These are phyloP conservation scores for Volvox africanus DNA, from an alignment of 139 green algal genomes.

Conservation along the genomic window DNA sequence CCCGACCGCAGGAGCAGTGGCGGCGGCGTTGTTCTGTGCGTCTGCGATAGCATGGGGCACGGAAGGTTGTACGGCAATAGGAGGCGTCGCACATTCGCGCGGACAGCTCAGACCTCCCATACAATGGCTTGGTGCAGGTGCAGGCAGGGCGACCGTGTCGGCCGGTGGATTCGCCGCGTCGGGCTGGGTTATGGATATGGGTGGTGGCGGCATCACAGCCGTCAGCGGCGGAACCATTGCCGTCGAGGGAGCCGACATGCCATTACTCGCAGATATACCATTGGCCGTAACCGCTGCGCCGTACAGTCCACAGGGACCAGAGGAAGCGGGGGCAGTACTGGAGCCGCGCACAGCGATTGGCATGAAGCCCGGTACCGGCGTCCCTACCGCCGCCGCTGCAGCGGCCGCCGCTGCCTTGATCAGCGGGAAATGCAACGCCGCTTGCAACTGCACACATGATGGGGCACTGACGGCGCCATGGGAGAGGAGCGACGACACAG, in stretches of 20 bases:
- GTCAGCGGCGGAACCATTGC: not conserved
- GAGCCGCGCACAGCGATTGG: not conserved
- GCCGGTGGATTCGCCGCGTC: not conserved
- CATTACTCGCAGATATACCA: not conserved
- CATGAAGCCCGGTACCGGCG: not conserved
- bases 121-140: not conserved
- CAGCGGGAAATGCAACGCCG: not conserved
- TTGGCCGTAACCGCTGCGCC: not conserved
- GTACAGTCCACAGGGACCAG: not conserved
- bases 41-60: not conserved
- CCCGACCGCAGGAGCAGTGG: not conserved
- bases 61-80: not conserved
- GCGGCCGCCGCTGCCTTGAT: conserved; percentile 20
- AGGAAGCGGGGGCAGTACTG: not conserved
- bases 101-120: too few species aligned
- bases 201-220: not conserved
- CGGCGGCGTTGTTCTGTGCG: not conserved
- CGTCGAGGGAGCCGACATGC: not conserved
- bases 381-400: not conserved
- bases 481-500: not conserved
- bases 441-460: not conserved
- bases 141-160: not conserved
- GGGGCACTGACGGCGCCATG: not conserved
- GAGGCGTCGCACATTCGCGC: not conserved
- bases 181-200: not conserved